Evolutionary conservation across 2,329 filamentous ascomycete genomes (phyloP), one percentile per base, ranked within the genome.

Genomic region (Pseudogymnoascus sp.): DNA sequence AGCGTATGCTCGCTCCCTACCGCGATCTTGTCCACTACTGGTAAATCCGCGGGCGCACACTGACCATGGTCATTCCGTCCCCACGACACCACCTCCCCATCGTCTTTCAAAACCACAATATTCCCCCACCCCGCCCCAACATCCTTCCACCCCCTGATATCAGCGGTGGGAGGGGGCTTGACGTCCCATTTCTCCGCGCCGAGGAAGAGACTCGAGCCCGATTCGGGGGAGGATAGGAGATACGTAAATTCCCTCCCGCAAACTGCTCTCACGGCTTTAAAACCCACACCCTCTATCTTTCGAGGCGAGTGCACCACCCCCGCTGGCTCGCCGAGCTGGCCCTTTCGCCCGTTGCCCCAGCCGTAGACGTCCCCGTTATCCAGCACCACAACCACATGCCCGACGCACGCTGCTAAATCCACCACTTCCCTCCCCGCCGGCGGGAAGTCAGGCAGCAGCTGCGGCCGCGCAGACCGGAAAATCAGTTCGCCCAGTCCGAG

Each of bases 1-100:
- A 98, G 75, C n/a, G 84, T 86, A 75, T 99, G 95, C 75, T 98
- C 95, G 72, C 93, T 97, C 0, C 95, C 95, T 53, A 89, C 84
- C 2, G 90, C 89, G n/a, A 98, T 82, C 24, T 79, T 78, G 8
- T 77, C 75, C 3, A 92, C 71, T 1, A 72, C 71, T 0, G 88
- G 87, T 1, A 96, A 73, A 24, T 78, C 77, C 1, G 76, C 72
- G 1, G 90, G 89, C 22, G 88, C 82, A 7, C 96, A 78, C 71
- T 97, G 91, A 8, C 91, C 91, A 67, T 92, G 90, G 71, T 96
- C 91, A 71, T 95, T 83, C 65, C 91, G 84, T 0, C 95, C 95
- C 90, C 91, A 97, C 6, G 87, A 86, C 2, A 82, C 68, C 22
- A 97, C 71, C 3, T 73, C 78, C 0, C 87, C 86, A 65, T 88